These are phyloP conservation scores for Teratosphaeria destructans DNA, from an alignment of 2,329 filamentous ascomycete genomes.

Conservation along the genomic window DNA sequence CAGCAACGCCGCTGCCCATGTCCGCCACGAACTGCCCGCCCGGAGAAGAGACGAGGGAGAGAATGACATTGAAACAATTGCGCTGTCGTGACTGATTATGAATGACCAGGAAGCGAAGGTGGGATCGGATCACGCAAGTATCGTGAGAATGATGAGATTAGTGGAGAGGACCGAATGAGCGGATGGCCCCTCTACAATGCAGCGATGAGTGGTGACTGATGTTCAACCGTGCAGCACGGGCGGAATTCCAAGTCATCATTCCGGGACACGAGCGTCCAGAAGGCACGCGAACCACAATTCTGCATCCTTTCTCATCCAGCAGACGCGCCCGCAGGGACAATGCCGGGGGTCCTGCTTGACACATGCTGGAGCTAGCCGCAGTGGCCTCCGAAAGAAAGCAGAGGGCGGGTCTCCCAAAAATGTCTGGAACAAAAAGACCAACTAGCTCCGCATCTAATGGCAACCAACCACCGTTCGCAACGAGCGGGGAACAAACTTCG, in stretches of 20 bases:
- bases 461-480: not conserved
- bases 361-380: not conserved
- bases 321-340: not conserved
- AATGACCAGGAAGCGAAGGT: not conserved
- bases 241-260: not conserved
- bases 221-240: not conserved
- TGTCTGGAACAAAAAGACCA: not conserved
- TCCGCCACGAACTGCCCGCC: not conserved
- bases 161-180: not conserved
- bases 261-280: not conserved
- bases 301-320: not conserved
- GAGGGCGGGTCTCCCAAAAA: not conserved
- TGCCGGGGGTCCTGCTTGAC: not conserved
- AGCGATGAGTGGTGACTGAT: not conserved
- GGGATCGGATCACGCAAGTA: not conserved
- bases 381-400: not conserved
- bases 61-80: constrained; percentile 1
- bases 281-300: not conserved
- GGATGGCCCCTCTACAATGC: not conserved
- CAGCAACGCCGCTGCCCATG: not conserved
- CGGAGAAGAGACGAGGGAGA: not conserved
- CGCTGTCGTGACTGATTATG: not conserved
- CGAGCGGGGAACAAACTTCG: not conserved
- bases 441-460: not conserved
- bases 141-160: not conserved